Percentiles rank a stretch among this genome's conserved stretches.
phyloP scores from a whole-genome alignment of 306 rosid genomes.

The Trichosanthes truncata region DNA sequence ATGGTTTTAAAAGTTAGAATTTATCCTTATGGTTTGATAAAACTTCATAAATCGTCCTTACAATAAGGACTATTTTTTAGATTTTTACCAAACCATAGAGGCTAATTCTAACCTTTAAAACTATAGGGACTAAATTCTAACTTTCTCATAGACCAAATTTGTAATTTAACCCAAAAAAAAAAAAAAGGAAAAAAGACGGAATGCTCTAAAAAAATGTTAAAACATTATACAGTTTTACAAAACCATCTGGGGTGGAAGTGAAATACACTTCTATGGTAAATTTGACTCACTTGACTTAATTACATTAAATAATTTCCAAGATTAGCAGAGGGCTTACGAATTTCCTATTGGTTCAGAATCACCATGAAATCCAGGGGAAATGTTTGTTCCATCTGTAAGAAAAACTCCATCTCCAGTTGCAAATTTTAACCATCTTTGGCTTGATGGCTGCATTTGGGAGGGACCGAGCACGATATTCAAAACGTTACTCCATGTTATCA shows the following conservation, averaged over 20 bases:
- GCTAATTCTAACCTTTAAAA: too few relatives aligned
- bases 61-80: too few relatives aligned
- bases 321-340: not conserved
- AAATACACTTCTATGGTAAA: not conserved
- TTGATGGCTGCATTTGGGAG: not conserved
- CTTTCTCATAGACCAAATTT: too few relatives aligned
- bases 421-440: not conserved
- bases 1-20: too few relatives aligned
- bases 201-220: not conserved
- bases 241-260: not conserved
- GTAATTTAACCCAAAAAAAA: too few relatives aligned
- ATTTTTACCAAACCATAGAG: too few relatives aligned
- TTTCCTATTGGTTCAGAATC: not conserved
- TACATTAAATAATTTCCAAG: not conserved
- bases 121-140: too few relatives aligned
- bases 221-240: not conserved
- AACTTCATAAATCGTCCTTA: too few relatives aligned
- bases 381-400: not conserved
- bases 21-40: too few relatives aligned
- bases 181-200: too few relatives aligned
- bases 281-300: not conserved
- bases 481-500: not conserved
- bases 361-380: not conserved
- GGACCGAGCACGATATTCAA: too few relatives aligned
- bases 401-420: not conserved